Conservation (phyloP, 768 basidiomycete genomes). For the Tephrocybe rancida region DNA sequence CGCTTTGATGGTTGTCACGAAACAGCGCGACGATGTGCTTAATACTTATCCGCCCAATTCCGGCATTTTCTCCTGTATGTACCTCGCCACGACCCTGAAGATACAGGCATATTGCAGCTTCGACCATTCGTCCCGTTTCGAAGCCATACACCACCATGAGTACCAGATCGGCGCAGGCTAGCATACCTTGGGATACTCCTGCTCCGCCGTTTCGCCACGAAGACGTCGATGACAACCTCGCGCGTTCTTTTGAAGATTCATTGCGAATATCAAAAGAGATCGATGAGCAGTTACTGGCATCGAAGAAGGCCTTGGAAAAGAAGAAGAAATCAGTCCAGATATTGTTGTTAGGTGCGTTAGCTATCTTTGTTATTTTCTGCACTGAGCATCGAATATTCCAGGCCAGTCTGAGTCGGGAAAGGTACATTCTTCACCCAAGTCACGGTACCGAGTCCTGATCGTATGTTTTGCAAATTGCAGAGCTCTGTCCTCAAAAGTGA, state of each 20-base stretch:
- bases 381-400: conserved; percentile 19
- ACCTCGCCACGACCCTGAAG: conserved; percentile 5
- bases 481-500: conserved; percentile 53
- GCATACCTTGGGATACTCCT: conserved; percentile 4
- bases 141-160: neutral
- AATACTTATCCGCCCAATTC: conserved; percentile 6
- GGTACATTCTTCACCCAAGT: conserved; percentile 21
- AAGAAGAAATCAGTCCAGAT: conserved; percentile 56
- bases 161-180: neutral
- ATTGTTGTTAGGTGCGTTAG: conserved; percentile 46
- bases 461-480: too few species aligned
- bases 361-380: neutral
- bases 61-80: neutral
- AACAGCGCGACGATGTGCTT: neutral
- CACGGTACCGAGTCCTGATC: neutral
- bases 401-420: conserved; percentile 67
- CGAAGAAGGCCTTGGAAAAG: conserved; percentile 48
- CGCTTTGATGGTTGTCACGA: conserved; percentile 9
- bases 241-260: conserved; percentile 40
- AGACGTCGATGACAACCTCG: neutral
- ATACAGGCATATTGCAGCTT: neutral
- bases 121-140: neutral
- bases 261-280: conserved; percentile 47
- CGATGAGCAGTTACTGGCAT: conserved; percentile 46
- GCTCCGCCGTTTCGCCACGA: conserved; percentile 5